Conservation (phyloP, 768 basidiomycete species). For the Fomitopsis serialis region DNA sequence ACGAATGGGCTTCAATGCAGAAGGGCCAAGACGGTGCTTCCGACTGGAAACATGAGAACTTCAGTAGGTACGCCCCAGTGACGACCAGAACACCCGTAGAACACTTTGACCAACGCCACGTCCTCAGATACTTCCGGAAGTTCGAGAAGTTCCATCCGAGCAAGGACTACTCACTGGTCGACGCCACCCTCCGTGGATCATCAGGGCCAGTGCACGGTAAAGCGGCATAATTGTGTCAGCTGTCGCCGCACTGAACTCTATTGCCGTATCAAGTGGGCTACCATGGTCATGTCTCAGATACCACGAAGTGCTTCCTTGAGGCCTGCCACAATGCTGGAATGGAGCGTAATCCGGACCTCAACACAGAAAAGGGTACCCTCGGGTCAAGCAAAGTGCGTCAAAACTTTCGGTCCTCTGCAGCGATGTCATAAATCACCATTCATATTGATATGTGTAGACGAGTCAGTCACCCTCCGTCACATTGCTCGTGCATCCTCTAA, state of each 20-base stretch:
- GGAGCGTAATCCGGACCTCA: constrained; percentile 50
- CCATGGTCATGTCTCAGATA: constrained; percentile 39
- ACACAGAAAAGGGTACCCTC: constrained; percentile 47
- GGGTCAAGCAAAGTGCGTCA: constrained; percentile 55
- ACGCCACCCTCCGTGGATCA: constrained; percentile 39
- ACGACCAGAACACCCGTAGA: background rate
- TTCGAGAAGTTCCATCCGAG: constrained; percentile 58
- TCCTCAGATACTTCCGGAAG: constrained; percentile 58
- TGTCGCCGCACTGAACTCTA: background rate
- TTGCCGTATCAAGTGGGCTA: constrained; percentile 45
- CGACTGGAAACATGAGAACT: constrained; percentile 54
- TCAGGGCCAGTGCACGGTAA: constrained; percentile 46
- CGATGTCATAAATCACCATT: too few species aligned
- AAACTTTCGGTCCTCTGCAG: too few species aligned
- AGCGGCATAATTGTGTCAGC: background rate
- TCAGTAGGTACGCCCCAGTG: constrained; percentile 36
- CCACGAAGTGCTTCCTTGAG: constrained; percentile 48
- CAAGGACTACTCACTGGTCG: constrained; percentile 43
- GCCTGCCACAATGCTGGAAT: constrained; percentile 48
- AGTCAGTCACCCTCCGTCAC: constrained; percentile 18
- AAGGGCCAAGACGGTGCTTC: constrained; percentile 38
- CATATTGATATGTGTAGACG: constrained; percentile 20
- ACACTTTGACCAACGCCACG: too few species aligned
- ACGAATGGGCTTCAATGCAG: constrained; percentile 53
- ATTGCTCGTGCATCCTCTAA: background rate